phyloP scores from a whole-genome alignment of 78 protist species.

The Emiliania huxleyi region DNA sequence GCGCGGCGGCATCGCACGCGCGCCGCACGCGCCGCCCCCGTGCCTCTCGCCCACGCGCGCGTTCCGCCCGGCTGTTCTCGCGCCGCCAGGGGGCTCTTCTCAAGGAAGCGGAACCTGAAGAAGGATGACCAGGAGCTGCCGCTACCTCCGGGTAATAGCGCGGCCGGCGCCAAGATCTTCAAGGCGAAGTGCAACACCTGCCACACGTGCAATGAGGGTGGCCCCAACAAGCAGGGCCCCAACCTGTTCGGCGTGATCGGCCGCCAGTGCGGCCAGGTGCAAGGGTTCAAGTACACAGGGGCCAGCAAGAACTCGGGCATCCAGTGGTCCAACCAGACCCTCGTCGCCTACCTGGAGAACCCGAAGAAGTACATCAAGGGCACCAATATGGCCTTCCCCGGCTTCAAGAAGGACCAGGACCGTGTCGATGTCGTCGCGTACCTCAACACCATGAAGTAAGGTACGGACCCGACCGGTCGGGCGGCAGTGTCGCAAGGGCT shows the following conservation, averaged over 20 bases:
- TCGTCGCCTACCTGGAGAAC: constrained; percentile 72
- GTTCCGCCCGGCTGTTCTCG: no score
- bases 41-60: no score
- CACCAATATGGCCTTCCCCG: constrained; percentile 84
- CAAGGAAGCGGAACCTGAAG: no score
- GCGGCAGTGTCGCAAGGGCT: no score
- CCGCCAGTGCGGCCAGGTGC: constrained; percentile 70
- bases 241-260: constrained; percentile 77
- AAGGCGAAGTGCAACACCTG: constrained; percentile 82
- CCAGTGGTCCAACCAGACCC: constrained; percentile 74
- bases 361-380: no score
- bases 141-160: neutral
- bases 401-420: constrained; percentile 57
- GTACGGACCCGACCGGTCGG: no score
- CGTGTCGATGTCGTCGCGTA: neutral
- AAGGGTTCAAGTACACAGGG: constrained; percentile 68
- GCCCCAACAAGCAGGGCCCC: constrained; percentile 74
- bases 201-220: no score
- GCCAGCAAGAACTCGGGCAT: constrained; percentile 76
- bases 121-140: no score
- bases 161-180: constrained; percentile 67
- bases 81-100: no score
- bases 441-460: no score
- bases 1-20: no score
- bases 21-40: no score